Percentiles rank a stretch among this genome's conserved stretches.
Conservation (phyloP, 352 stramenopile genomes). For the Globisporangium okanoganense region DNA sequence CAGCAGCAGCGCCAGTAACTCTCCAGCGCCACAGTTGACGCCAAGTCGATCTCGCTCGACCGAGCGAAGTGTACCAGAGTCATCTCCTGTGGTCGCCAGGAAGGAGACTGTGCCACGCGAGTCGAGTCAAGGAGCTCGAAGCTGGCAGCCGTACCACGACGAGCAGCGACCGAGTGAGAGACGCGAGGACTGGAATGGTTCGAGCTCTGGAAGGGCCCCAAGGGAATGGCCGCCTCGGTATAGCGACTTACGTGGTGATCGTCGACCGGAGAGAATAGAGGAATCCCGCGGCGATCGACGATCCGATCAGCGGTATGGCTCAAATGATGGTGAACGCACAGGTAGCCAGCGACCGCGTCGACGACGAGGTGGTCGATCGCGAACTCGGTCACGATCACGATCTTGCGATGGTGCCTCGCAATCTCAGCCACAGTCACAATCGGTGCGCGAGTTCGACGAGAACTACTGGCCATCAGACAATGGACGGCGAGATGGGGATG, state of each 20-base stretch:
- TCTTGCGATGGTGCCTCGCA: not conserved
- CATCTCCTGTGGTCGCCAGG: slow-evolving; percentile 5
- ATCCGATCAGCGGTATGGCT: slow-evolving; percentile 3
- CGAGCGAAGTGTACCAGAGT: slow-evolving; percentile 19
- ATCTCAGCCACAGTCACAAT: slow-evolving; percentile 2
- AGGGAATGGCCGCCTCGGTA: slow-evolving; percentile 9
- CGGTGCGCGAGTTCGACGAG: slow-evolving; percentile 2
- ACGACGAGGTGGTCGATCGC: not conserved
- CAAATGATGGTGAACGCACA: not conserved
- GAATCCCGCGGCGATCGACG: not conserved
- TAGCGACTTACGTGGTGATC: not conserved
- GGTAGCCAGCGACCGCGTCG: not conserved
- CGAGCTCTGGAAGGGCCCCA: not conserved
- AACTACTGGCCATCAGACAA: slow-evolving; percentile 2
- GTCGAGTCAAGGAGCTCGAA: not conserved
- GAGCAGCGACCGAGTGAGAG: not conserved
- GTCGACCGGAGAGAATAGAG: slow-evolving; percentile 1
- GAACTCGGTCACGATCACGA: slow-evolving; percentile 7
- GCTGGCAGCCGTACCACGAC: slow-evolving; percentile 12
- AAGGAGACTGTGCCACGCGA: slow-evolving; percentile 4
- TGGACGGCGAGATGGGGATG: not conserved
- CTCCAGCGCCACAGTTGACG: slow-evolving; percentile 7
- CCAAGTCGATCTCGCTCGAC: slow-evolving; percentile 31
- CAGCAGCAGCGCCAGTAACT: slow-evolving; percentile 19
- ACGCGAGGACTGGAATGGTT: not conserved